Conservation (phyloP, 805 yeast species). For the Saturnispora galanensis region DNA sequence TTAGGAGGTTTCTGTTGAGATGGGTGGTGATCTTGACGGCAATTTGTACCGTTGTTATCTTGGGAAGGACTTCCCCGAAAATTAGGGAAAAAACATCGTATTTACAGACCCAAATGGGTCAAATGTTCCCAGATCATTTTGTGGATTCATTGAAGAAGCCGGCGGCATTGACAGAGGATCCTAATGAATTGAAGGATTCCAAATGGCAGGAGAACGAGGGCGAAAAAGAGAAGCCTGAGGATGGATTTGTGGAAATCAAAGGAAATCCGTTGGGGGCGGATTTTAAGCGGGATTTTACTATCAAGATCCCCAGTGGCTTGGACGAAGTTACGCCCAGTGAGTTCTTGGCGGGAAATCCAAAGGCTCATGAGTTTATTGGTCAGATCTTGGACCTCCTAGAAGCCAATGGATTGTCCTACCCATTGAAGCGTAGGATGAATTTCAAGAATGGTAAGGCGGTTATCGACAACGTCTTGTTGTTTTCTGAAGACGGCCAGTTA, state of each 20-base stretch:
- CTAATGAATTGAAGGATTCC: neutral
- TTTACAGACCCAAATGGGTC: neutral
- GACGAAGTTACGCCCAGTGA: conserved; percentile 18
- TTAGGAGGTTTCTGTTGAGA: neutral
- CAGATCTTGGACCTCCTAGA: conserved; percentile 22
- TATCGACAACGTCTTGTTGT: conserved; percentile 11
- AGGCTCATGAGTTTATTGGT: conserved; percentile 22
- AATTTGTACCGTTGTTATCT: neutral
- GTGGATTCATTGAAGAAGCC: conserved; percentile 1
- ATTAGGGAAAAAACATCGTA: neutral
- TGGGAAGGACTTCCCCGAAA: neutral
- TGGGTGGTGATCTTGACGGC: neutral
- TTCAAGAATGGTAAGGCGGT: conserved; percentile 18
- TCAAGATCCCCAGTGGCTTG: conserved; percentile 17
- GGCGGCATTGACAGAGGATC: neutral
- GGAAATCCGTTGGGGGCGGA: conserved; percentile 7
- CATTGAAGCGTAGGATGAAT: conserved; percentile 22
- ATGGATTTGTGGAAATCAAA: neutral
- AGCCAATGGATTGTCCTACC: conserved; percentile 23
- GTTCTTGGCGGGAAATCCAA: conserved; percentile 20
- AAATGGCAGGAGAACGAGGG: neutral
- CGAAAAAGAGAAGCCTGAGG: neutral
- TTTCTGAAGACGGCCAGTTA: conserved; percentile 8
- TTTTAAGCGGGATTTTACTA: conserved; percentile 21
- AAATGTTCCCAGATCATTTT: conserved; percentile 1